These are phyloP conservation scores for Trichomonascus vanleenenianus DNA, from an alignment of 805 yeast genomes.

Conservation along the genomic window DNA sequence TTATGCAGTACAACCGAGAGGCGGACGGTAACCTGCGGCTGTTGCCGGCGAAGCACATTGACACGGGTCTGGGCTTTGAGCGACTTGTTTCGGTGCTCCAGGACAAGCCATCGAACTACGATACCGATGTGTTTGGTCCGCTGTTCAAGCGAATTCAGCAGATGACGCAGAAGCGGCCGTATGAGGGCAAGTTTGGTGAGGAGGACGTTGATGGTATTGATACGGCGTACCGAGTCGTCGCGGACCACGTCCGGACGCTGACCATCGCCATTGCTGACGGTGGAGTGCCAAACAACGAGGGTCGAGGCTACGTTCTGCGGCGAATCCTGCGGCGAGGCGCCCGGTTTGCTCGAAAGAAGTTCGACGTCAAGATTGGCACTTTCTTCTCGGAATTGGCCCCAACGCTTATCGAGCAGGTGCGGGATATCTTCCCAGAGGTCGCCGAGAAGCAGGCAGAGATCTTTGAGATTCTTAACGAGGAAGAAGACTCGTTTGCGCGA, in stretches of 20 bases:
- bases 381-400: slow-evolving; percentile 92
- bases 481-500: slow-evolving; percentile 89
- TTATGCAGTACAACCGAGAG: slow-evolving; percentile 95
- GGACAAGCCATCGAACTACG: slow-evolving; percentile 87
- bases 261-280: slow-evolving; percentile 97
- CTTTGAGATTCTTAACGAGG: slow-evolving; percentile 90
- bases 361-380: slow-evolving; percentile 90
- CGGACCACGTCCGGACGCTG: slow-evolving; percentile 96
- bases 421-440: slow-evolving; percentile 88
- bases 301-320: slow-evolving; percentile 96
- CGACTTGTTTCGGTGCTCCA: slow-evolving; percentile 92
- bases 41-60: slow-evolving; percentile 91
- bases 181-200: slow-evolving; percentile 85
- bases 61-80: slow-evolving; percentile 99
- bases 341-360: slow-evolving; percentile 91
- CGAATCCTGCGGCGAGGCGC: slow-evolving; percentile 97
- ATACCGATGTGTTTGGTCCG: slow-evolving; percentile 93
- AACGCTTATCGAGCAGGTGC: slow-evolving; percentile 81
- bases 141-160: slow-evolving; percentile 80
- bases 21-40: slow-evolving; percentile 69
- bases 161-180: slow-evolving; percentile 86
- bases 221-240: slow-evolving; percentile 95
- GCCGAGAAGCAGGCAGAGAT: slow-evolving; percentile 61
- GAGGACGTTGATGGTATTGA: slow-evolving; percentile 93
- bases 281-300: slow-evolving; percentile 98